These are phyloP conservation scores for Hylodesmum podocarpum DNA, from an alignment of 306 rosid genomes.

Conservation along the genomic window DNA sequence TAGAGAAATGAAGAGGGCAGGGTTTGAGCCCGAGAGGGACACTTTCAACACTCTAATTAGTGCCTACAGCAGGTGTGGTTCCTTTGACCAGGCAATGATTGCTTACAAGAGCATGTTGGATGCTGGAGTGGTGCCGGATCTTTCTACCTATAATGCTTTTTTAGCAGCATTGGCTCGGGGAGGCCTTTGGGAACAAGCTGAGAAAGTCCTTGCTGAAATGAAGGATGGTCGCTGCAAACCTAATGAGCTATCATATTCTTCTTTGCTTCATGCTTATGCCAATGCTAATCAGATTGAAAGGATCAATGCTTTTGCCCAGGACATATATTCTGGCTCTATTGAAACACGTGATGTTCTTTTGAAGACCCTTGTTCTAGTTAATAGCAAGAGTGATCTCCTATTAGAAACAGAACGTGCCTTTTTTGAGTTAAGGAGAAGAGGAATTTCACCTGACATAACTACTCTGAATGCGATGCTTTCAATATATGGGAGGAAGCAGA, in stretches of 20 bases:
- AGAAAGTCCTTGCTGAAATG: conserved; percentile 86
- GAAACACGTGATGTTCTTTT: conserved; percentile 71
- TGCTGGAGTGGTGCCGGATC: conserved; percentile 85
- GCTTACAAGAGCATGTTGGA: conserved; percentile 85
- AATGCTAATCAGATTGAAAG: conserved; percentile 74
- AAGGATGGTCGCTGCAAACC: conserved; percentile 72
- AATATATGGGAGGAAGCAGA: conserved; percentile 81
- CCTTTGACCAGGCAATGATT: conserved; percentile 78
- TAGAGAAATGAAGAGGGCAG: conserved; percentile 93
- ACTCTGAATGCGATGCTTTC: conserved; percentile 90
- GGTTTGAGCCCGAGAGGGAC: conserved; percentile 90
- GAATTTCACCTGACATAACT: conserved; percentile 69
- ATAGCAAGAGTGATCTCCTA: conserved; percentile 80
- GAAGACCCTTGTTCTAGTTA: conserved; percentile 86
- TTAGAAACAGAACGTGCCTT: conserved; percentile 78
- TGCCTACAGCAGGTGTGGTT: conserved; percentile 89
- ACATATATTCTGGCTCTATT: conserved; percentile 64
- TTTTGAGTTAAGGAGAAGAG: conserved; percentile 59
- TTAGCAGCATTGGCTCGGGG: conserved; percentile 93
- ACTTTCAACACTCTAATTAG: conserved; percentile 85
- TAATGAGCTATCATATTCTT: conserved; percentile 78
- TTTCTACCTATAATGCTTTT: conserved; percentile 85
- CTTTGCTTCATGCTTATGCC: conserved; percentile 91
- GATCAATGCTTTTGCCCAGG: conserved; percentile 69
- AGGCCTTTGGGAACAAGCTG: conserved; percentile 89